Evolutionary conservation across 2,329 filamentous ascomycete species (phyloP), one percentile per base, ranked within the genome.

Genomic region (Dissoconium aciculare): DNA sequence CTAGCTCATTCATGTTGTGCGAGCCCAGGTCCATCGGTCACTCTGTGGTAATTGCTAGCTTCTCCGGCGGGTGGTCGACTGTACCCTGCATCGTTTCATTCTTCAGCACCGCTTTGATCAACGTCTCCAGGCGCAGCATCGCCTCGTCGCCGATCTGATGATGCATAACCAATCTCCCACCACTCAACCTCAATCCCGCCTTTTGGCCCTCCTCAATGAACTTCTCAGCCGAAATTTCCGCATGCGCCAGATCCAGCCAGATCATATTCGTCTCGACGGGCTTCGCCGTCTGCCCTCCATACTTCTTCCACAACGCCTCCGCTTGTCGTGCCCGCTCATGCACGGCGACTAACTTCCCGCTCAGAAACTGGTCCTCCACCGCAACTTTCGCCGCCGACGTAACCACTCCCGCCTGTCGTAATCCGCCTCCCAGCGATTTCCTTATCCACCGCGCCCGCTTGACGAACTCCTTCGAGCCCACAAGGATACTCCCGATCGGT

Each of bases 221-320:
- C 24, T 66, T 60, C 30, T 67, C 62, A 4, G 51, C 51, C 3
- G 60, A 57, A 17, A 75, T 51, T 0, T 69, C 68, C 8, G 69
- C 67, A 1, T 66, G 65, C 16, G 71, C 66, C 11, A 89, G 59
- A 52, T 91, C 76, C 35, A 91, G 49, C 82, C 81, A 92, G 17
- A 82, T 71, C 80, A 92, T 91, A 57, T 92, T 92, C n/a, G 83
- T 91, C 49, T 92, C 75, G 1, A 79, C 75, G 0, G 78, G 76
- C 36, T 75, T 64, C 12, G 64, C 55, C 34, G 83, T 56, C 54
- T 68, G 71, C 1, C 82, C 83, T 4, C 82, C 82, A 30, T 74
- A 60, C 11, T 57, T 58, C 4, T 62, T 67, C 83, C 83, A 92
- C 40, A 78, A 53, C 17, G 62, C 57, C 15, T 66, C 72, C 14